These are phyloP conservation scores for Fusarium bulbicola DNA, from an alignment of 2,329 filamentous ascomycete species.

Conservation along the genomic window DNA sequence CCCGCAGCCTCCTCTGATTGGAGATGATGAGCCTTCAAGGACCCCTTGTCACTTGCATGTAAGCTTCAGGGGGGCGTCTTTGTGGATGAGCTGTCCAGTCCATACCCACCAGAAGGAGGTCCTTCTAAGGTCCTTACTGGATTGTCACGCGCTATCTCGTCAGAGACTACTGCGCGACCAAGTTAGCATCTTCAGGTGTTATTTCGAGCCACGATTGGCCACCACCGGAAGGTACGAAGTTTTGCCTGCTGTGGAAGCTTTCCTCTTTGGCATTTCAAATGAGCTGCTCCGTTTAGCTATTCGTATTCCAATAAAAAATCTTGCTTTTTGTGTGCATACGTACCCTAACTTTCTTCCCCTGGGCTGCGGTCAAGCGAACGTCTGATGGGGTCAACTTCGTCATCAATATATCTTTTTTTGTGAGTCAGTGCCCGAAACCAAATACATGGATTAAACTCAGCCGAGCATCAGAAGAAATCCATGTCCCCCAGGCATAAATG, in stretches of 20 bases:
- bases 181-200: slow-evolving; percentile 32
- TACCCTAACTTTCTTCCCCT: slow-evolving; percentile 17
- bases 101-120: slow-evolving; percentile 29
- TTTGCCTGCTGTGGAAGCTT: slow-evolving; percentile 11
- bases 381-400: slow-evolving; percentile 28
- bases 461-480: slow-evolving; percentile 29
- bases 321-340: slow-evolving; percentile 12
- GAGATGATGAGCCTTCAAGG: slow-evolving; percentile 15
- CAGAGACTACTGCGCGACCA: slow-evolving; percentile 38
- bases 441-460: slow-evolving; percentile 27
- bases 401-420: slow-evolving; percentile 24
- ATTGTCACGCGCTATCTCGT: slow-evolving; percentile 37
- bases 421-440: slow-evolving; percentile 28
- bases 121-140: slow-evolving; percentile 36
- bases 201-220: slow-evolving; percentile 32
- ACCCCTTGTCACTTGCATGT: slow-evolving; percentile 30
- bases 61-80: slow-evolving; percentile 19
- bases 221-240: slow-evolving; percentile 2
- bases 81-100: slow-evolving; percentile 28
- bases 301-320: background rate
- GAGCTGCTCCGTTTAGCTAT: background rate
- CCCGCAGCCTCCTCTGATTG: slow-evolving; percentile 37
- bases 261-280: background rate
- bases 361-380: slow-evolving; percentile 9
- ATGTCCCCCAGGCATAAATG: slow-evolving; percentile 27